A percentile compares a stretch with the other conserved stretches of the same genome.
Conservation (phyloP, 1,139 yeast genomes). For the Oligophagozyma castellii region DNA sequence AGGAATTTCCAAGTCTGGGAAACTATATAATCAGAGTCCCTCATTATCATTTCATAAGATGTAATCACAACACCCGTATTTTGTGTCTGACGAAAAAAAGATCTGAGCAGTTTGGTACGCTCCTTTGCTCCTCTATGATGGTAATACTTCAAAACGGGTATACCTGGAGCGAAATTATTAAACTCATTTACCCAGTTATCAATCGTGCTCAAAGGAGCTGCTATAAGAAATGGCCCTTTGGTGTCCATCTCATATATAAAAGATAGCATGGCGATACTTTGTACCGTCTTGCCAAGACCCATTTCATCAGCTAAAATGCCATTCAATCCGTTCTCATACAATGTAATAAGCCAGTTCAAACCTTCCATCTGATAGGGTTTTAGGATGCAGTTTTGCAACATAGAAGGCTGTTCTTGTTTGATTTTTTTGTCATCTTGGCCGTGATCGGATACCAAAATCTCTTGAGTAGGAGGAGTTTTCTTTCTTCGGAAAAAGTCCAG, state of each 20-base stretch:
- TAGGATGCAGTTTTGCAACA: slow-evolving; percentile 53
- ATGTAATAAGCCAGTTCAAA: slow-evolving; percentile 74
- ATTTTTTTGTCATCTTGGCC: slow-evolving; percentile 1
- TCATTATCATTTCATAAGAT: slow-evolving; percentile 67
- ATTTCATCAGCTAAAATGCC: slow-evolving; percentile 95
- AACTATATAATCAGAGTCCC: slow-evolving; percentile 42
- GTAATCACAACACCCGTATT: slow-evolving; percentile 49
- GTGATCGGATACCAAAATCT: slow-evolving; percentile 1
- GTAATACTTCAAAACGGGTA: slow-evolving; percentile 50
- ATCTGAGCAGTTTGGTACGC: slow-evolving; percentile 32
- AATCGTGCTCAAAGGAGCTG: slow-evolving; percentile 79
- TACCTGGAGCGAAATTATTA: slow-evolving; percentile 53
- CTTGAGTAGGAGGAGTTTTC: slow-evolving; percentile 7
- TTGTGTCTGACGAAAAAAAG: slow-evolving; percentile 21
- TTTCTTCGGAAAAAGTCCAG: slow-evolving; percentile 17
- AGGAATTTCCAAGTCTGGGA: slow-evolving; percentile 57
- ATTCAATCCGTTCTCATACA: slow-evolving; percentile 85
- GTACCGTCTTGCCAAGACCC: slow-evolving; percentile 92
- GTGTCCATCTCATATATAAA: slow-evolving; percentile 71
- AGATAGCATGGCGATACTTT: slow-evolving; percentile 65
- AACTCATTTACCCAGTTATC: slow-evolving; percentile 77
- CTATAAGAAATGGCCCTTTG: slow-evolving; percentile 71
- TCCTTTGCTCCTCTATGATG: slow-evolving; percentile 42
- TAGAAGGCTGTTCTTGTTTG: slow-evolving; percentile 40
- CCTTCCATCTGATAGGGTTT: slow-evolving; percentile 85